Evolutionary conservation across 768 basidiomycete species (phyloP).

Genomic region (Hirschioporus abietinus): DNA sequence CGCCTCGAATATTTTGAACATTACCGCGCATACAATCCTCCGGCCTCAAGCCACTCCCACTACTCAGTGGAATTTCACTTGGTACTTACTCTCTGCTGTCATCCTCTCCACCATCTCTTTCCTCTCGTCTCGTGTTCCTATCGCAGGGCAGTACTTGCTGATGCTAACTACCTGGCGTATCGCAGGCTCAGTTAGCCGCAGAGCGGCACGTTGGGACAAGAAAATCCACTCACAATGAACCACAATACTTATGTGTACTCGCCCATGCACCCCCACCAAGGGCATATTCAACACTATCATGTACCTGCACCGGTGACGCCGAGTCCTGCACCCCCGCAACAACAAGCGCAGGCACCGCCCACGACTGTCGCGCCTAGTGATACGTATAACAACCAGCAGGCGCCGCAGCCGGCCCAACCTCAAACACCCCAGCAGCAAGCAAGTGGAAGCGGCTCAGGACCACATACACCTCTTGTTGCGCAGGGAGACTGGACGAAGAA

Average conservation of each 20-base stretch:
- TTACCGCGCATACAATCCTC: background rate
- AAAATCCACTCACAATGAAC: background rate
- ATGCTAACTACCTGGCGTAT: background rate
- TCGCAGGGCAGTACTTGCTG: background rate
- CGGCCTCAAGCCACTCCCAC: background rate
- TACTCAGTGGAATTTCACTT: background rate
- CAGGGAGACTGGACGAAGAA: constrained; percentile 86
- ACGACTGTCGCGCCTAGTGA: background rate
- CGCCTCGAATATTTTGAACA: background rate
- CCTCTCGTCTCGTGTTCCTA: background rate
- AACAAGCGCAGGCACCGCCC: background rate
- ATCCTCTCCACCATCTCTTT: background rate
- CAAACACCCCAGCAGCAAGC: background rate
- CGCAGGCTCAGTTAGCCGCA: background rate
- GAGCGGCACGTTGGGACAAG: background rate
- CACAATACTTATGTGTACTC: background rate
- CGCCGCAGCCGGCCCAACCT: background rate
- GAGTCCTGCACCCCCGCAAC: background rate
- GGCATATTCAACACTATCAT: constrained; percentile 1
- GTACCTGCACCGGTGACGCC: background rate
- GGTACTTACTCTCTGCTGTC: background rate
- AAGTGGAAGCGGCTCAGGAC: background rate
- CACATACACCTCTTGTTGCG: constrained; percentile 51
- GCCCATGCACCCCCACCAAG: background rate
- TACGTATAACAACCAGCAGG: background rate